Base-by-base conservation (phyloP, 2,329 filamentous ascomycete genomes). In the Pestalotiopsis sp. region DNA sequence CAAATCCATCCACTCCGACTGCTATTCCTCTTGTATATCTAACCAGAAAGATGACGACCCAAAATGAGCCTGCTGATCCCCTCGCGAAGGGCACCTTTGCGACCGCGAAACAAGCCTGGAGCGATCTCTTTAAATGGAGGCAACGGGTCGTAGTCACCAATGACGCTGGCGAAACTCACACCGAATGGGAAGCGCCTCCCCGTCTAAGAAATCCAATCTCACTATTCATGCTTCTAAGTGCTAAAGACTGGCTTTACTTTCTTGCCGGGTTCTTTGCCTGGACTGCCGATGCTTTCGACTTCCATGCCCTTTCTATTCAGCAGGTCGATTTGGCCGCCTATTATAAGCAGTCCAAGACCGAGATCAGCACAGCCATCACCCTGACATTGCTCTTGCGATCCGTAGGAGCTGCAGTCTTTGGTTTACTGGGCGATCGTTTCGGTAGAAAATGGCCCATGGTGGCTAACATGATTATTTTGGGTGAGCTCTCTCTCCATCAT, bases 371-470 rank as follows among this genome's bases (percentile, higher is more conserved):
- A 7, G 92, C 91, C 70, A 94, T 94, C 72, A 94, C 90, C 27
- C 82, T 95, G 41, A 94, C 92, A 0, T 83, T 95, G 14, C 86
- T 95, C 38, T 85, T 95, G 59, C 87, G 93, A 41, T 93, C 91
- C 12, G 82, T 95, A 36, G 93, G 93, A 9, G 93, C 93, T 4
- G 90, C 91, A 23, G 76, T 88, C 76, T 96, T 97, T 72, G 93
- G 93, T 69, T 82, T 95, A 25, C 89, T 91, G 1, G 91, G 92
- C 72, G 93, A 97, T 80, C 90, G 90, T 72, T 96, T 89, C 78
- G 93, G 93, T 6, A 88, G 93, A 67, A 95, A 95, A 81, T 93
- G 92, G 90, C 92, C 93, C 59, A 93, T 95, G 91, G 90, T 95
- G 9, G 74, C 89, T 74, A 95, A 95, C 83, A 92, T 95, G 89